A percentile compares a stretch with the other conserved stretches of the same genome.
These are phyloP conservation scores for Discostella pseudostelligera DNA, from an alignment of 108 stramenopile genomes.

Conservation along the genomic window DNA sequence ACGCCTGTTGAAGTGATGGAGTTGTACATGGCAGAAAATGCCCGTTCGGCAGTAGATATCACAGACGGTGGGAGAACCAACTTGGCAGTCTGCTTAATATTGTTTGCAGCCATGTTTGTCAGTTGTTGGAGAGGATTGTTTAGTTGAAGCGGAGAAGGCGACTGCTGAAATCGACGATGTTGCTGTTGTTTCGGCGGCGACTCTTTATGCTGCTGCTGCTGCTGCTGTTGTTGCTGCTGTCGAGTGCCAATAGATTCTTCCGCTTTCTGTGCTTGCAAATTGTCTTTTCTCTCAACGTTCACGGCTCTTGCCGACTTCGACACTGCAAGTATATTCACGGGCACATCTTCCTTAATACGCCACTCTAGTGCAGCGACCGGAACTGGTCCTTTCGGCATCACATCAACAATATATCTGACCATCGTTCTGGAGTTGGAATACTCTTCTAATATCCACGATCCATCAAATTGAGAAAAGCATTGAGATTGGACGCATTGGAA, in stretches of 20 bases:
- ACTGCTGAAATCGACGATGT: conserved; percentile 1
- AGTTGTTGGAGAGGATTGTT: conserved; percentile 13
- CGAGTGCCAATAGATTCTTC: neutral
- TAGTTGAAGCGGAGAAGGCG: neutral
- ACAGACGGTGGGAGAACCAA: conserved; percentile 13
- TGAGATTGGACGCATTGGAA: conserved; percentile 85
- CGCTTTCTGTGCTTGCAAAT: neutral
- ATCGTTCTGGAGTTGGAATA: conserved; percentile 46
- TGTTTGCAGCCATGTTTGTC: neutral
- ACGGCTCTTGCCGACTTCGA: conserved; percentile 62
- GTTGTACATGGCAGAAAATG: conserved; percentile 3
- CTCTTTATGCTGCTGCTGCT: too few relatives aligned
- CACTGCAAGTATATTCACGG: conserved; percentile 85
- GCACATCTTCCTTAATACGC: conserved; percentile 93
- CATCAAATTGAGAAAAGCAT: conserved; percentile 89
- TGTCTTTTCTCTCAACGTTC: neutral
- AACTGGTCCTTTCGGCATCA: conserved; percentile 88
- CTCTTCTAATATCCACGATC: conserved; percentile 71
- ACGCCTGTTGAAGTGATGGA: neutral
- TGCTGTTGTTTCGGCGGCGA: conserved; percentile 2
- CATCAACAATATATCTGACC: conserved; percentile 81
- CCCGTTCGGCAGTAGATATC: conserved; percentile 13
- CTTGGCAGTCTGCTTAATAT: conserved; percentile 28
- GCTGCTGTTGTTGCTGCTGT: conserved; percentile 2
- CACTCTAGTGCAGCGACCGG: conserved; percentile 94